A percentile compares a stretch with the other conserved stretches of the same genome.
Conservation (phyloP, 2,329 filamentous ascomycete species). For the Albifimbria verrucaria region DNA sequence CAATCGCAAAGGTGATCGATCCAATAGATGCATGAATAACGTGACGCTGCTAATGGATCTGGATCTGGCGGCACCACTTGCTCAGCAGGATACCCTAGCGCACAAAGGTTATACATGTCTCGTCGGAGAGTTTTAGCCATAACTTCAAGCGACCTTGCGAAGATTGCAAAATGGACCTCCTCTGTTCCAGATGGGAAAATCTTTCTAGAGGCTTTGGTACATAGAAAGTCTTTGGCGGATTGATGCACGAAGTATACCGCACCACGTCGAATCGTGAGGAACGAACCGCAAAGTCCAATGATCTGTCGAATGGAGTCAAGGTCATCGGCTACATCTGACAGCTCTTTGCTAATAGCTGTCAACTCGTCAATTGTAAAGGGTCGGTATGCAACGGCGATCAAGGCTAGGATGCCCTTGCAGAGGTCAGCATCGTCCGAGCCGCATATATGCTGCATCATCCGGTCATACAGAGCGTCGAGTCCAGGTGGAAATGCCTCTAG, state of each 20-base stretch:
- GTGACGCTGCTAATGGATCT: conserved; percentile 6
- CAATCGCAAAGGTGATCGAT: conserved; percentile 7
- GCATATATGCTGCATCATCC: not conserved
- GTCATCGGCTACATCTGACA: not conserved
- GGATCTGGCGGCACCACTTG: conserved; percentile 5
- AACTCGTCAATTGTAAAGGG: conserved; percentile 35
- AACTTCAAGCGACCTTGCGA: not conserved
- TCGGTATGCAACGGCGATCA: conserved; percentile 24
- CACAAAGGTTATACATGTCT: not conserved
- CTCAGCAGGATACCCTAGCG: conserved; percentile 4
- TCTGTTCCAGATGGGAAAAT: not conserved
- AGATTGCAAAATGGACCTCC: not conserved
- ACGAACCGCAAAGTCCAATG: not conserved
- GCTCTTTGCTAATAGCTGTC: conserved; percentile 12
- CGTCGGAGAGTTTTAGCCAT: not conserved
- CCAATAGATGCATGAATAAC: conserved; percentile 12
- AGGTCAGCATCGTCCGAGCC: conserved; percentile 15
- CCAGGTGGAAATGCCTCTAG: not conserved
- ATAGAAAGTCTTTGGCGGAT: not conserved
- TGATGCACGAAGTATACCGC: not conserved
- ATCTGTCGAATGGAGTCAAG: not conserved
- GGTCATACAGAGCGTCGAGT: not conserved
- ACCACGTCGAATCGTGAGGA: not conserved
- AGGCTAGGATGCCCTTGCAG: conserved; percentile 30
- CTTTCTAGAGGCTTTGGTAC: not conserved